Evolutionary conservation across 176 grass and related monocot species (phyloP).

Genomic region (Carex pumila): DNA sequence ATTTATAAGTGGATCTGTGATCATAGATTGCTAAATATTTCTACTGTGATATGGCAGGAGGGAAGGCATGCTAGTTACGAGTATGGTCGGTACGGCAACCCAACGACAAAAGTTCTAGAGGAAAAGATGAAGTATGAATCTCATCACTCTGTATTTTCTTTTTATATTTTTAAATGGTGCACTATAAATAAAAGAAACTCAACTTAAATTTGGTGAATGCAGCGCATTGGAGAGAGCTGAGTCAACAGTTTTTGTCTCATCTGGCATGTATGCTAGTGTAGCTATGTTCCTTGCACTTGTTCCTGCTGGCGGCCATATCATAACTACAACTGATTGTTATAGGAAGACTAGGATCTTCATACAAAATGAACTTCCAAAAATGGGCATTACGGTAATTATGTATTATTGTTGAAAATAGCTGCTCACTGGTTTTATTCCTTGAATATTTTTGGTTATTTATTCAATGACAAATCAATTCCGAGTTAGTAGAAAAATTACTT

Average conservation of each 20-base stretch:
- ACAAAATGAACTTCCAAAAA: constrained; percentile 91
- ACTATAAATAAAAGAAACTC: background rate
- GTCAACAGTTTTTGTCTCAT: constrained; percentile 91
- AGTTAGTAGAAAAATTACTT: background rate
- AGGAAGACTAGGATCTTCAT: constrained; percentile 97
- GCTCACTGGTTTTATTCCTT: background rate
- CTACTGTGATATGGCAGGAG: constrained; percentile 49
- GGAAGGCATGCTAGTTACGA: constrained; percentile 94
- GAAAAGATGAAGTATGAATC: constrained; percentile 83
- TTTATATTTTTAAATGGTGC: background rate
- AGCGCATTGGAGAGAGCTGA: constrained; percentile 95
- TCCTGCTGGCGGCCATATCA: constrained; percentile 81
- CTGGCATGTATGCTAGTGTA: constrained; percentile 96
- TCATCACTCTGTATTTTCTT: background rate
- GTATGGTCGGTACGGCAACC: constrained; percentile 96
- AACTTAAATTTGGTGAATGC: constrained; percentile 29
- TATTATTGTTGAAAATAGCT: background rate
- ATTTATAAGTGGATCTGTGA: background rate
- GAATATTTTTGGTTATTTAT: background rate
- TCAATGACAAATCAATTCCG: background rate
- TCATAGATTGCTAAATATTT: background rate
- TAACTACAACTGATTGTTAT: constrained; percentile 95
- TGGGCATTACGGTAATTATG: constrained; percentile 72
- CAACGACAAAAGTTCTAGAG: constrained; percentile 84
- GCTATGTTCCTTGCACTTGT: constrained; percentile 79